Conservation (phyloP, 2,329 filamentous ascomycete species). For the Beauveria medogensis region DNA sequence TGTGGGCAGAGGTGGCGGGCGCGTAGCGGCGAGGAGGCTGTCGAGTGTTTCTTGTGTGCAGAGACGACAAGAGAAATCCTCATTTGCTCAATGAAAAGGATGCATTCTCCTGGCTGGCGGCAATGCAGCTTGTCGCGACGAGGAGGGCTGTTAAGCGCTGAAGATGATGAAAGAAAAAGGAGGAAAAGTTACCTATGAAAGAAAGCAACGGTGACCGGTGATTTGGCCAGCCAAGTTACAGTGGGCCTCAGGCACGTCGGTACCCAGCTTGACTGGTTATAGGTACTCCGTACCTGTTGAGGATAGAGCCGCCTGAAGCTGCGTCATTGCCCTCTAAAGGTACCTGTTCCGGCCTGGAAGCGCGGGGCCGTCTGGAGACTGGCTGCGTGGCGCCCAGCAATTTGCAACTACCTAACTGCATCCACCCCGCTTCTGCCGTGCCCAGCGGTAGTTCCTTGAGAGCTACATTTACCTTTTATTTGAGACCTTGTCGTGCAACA, state of each 20-base stretch:
- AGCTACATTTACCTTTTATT: slow-evolving; percentile 1
- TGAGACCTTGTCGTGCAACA: not conserved
- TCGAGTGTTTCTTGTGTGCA: not conserved
- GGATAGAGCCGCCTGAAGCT: not conserved
- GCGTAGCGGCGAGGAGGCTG: not conserved
- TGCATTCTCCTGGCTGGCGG: not conserved
- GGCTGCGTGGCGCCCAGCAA: not conserved
- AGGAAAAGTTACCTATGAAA: not conserved
- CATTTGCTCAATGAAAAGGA: not conserved
- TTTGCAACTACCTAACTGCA: not conserved
- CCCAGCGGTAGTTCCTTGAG: not conserved
- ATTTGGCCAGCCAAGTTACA: not conserved
- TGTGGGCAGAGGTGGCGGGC: not conserved
- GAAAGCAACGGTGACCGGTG: not conserved
- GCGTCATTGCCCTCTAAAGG: not conserved
- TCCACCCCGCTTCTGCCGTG: slow-evolving; percentile 8
- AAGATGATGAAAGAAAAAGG: not conserved
- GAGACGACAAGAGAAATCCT: not conserved
- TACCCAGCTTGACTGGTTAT: not conserved
- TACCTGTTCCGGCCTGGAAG: not conserved
- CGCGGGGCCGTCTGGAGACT: not conserved
- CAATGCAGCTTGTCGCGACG: not conserved
- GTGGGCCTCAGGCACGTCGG: not conserved
- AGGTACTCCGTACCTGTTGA: not conserved
- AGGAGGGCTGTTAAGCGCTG: not conserved